These are phyloP conservation scores for Mycena pura DNA, from an alignment of 768 basidiomycete species.

Conservation along the genomic window DNA sequence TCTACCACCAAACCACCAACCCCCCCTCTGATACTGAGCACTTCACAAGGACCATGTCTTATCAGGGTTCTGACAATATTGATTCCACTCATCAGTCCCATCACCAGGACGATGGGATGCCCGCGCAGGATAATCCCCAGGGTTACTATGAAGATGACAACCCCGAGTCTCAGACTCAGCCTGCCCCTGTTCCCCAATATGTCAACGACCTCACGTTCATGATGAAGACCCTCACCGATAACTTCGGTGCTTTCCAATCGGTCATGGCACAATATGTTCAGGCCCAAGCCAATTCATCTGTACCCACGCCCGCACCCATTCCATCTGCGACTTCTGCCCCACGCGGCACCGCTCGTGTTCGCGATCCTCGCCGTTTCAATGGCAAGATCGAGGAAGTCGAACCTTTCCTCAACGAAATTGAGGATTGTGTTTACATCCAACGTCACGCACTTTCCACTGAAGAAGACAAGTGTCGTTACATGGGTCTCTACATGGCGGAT, in stretches of 20 bases:
- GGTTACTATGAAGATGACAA: too few relatives aligned
- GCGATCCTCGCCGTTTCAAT: slow-evolving; percentile 21
- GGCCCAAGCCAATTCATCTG: neutral
- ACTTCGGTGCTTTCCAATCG: neutral
- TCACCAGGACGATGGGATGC: too few relatives aligned
- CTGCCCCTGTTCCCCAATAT: neutral
- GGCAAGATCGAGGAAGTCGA: slow-evolving; percentile 21
- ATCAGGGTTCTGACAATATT: too few relatives aligned
- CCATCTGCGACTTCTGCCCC: neutral
- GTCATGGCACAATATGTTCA: neutral
- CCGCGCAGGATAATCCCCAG: too few relatives aligned
- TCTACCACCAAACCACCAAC: too few relatives aligned
- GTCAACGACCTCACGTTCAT: neutral
- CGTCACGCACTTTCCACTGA: slow-evolving; percentile 29
- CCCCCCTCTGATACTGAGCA: too few relatives aligned
- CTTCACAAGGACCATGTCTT: too few relatives aligned
- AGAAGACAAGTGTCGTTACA: slow-evolving; percentile 35
- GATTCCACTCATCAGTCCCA: too few relatives aligned
- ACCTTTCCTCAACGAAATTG: slow-evolving; percentile 33
- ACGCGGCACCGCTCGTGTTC: neutral
- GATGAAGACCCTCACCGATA: neutral
- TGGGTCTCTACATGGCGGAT: slow-evolving; percentile 37
- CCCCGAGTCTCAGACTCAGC: too few relatives aligned
- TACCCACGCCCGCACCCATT: neutral
- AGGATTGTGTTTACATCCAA: slow-evolving; percentile 33